Conservation (phyloP, 1,284 basidiomycete genomes). For the Apiotrichum akiyoshidainum region DNA sequence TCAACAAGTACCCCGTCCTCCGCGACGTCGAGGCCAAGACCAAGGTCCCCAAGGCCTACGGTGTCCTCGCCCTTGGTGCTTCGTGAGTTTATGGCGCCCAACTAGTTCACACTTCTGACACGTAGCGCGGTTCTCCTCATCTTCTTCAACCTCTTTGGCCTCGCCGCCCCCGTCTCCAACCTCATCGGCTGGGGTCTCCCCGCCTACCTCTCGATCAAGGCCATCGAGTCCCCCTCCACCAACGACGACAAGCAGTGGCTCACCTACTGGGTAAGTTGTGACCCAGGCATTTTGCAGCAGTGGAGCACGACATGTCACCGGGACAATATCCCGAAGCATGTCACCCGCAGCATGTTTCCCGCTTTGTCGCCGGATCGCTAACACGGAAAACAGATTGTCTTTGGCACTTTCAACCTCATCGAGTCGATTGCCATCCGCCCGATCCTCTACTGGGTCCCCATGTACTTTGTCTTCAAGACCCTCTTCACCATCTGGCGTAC, state of each 20-base stretch:
- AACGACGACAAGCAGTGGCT: slow-evolving; percentile 55
- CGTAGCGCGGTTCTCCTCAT: slow-evolving; percentile 46
- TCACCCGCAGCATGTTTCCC: too few species aligned
- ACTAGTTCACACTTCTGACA: not conserved
- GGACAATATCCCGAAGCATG: too few species aligned
- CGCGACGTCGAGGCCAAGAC: slow-evolving; percentile 82
- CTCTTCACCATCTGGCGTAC: slow-evolving; percentile 73
- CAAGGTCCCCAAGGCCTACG: slow-evolving; percentile 88
- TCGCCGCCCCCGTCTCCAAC: slow-evolving; percentile 50
- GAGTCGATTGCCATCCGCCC: slow-evolving; percentile 49
- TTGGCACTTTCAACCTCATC: slow-evolving; percentile 50
- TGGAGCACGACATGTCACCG: too few species aligned
- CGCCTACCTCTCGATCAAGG: slow-evolving; percentile 52
- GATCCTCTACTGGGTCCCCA: slow-evolving; percentile 50
- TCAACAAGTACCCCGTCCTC: slow-evolving; percentile 85
- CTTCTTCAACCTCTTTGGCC: slow-evolving; percentile 54
- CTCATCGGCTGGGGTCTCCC: slow-evolving; percentile 53
- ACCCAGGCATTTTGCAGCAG: too few species aligned
- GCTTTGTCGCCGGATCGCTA: not conserved
- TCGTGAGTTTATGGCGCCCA: slow-evolving; percentile 48
- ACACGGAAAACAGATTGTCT: slow-evolving; percentile 38
- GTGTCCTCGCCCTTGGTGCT: slow-evolving; percentile 69
- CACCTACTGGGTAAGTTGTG: slow-evolving; percentile 48
- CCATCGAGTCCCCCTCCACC: slow-evolving; percentile 50
- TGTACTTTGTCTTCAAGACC: slow-evolving; percentile 89